Evolutionary conservation across 768 basidiomycete genomes (phyloP).

Genomic region (Suillus clintonianus): DNA sequence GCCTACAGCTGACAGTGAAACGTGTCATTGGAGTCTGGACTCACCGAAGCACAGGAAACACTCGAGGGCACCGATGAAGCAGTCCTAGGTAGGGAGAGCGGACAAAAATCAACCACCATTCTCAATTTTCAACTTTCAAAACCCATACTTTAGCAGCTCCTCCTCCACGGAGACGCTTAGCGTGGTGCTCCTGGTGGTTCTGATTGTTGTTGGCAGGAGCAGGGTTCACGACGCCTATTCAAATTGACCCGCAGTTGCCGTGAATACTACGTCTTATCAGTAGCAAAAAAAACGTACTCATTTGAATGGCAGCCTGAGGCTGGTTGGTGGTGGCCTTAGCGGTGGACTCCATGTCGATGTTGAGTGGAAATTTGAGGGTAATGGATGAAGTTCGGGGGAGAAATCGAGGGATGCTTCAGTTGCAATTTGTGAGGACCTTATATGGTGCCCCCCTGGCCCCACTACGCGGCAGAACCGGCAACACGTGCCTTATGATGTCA

Average conservation of each 20-base stretch:
- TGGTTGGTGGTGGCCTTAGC: conserved; percentile 46
- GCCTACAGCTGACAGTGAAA: not conserved
- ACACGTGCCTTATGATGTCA: conserved; percentile 12
- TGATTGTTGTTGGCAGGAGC: conserved; percentile 37
- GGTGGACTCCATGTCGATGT: conserved; percentile 30
- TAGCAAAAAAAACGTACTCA: conserved; percentile 49
- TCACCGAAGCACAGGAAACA: conserved; percentile 77
- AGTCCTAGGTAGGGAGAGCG: conserved; percentile 52
- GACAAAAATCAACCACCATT: conserved; percentile 1
- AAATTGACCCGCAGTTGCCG: not conserved
- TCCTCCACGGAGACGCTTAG: conserved; percentile 67
- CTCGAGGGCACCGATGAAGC: conserved; percentile 58
- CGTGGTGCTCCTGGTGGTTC: conserved; percentile 44
- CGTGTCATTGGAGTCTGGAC: conserved; percentile 20
- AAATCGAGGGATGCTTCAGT: not conserved
- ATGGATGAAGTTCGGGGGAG: not conserved
- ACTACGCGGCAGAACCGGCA: conserved; percentile 1
- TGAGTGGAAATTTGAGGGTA: conserved; percentile 25
- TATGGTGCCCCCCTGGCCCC: conserved; percentile 5
- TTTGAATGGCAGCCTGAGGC: conserved; percentile 59
- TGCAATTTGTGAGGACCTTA: conserved; percentile 6
- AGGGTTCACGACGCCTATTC: conserved; percentile 48
- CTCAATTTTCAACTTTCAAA: not conserved
- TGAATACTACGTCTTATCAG: not conserved
- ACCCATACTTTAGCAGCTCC: conserved; percentile 61